Conservation (phyloP, 2,329 filamentous ascomycete species). For the Emericellopsis cladophorae region DNA sequence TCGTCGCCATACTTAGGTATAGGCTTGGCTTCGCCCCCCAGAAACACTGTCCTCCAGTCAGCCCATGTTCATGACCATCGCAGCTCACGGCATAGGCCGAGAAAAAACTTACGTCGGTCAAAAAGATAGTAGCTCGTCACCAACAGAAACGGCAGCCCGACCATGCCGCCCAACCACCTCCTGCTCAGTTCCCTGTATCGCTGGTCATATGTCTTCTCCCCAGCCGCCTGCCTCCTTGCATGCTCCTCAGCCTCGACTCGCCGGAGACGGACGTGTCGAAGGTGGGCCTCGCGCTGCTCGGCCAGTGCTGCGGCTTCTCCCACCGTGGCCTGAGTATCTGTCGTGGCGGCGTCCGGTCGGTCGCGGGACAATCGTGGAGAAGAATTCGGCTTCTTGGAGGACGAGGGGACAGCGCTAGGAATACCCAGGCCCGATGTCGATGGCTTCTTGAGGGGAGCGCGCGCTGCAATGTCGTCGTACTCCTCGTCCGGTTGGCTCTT, state of each 20-base stretch:
- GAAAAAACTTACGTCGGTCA: slow-evolving; percentile 27
- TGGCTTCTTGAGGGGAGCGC: slow-evolving; percentile 1
- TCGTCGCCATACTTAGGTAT: no score
- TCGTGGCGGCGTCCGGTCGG: no score
- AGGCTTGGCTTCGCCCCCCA: no score
- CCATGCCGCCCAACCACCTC: slow-evolving; percentile 32
- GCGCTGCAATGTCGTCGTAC: not conserved
- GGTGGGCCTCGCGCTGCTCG: slow-evolving; percentile 9
- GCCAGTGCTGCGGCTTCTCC: slow-evolving; percentile 3
- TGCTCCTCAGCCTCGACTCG: slow-evolving; percentile 7
- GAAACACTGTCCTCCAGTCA: no score
- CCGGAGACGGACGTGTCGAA: slow-evolving; percentile 10
- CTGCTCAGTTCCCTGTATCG: slow-evolving; percentile 30
- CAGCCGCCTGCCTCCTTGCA: slow-evolving; percentile 7
- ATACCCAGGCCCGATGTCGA: slow-evolving; percentile 1
- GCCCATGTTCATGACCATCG: no score
- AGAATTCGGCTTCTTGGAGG: no score
- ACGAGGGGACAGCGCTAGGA: not conserved
- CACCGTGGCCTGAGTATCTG: not conserved
- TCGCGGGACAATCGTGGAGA: no score
- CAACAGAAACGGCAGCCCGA: slow-evolving; percentile 39
- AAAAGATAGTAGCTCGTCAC: slow-evolving; percentile 43
- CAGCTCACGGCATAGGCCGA: no score
- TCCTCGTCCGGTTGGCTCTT: not conserved
- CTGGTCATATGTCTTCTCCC: slow-evolving; percentile 22